Conservation (phyloP, 2,329 filamentous ascomycete species). For the Tolypocladium ophioglossoides region DNA sequence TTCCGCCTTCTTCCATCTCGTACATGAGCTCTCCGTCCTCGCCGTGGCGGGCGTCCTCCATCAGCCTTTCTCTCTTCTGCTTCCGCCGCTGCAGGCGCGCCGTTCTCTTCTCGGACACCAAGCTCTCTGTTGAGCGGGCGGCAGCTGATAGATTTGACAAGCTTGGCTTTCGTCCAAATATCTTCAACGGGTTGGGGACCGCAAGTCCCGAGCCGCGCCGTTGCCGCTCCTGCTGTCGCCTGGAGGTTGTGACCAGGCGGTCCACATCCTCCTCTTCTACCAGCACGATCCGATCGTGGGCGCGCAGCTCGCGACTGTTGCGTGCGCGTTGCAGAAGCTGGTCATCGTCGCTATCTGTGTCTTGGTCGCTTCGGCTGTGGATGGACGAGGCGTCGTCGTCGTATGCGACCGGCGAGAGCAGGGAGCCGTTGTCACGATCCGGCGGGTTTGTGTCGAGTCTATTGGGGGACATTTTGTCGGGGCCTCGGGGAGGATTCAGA, state of each 20-base stretch:
- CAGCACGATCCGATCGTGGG: conserved; percentile 59
- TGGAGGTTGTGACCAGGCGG: conserved; percentile 43
- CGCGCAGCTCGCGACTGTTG: conserved; percentile 58
- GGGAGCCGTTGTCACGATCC: conserved; percentile 25
- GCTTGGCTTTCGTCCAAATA: conserved; percentile 27
- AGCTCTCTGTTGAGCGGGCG: conserved; percentile 36
- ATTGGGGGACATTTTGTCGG: conserved; percentile 3
- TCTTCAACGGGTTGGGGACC: conserved; percentile 38
- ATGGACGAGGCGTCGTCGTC: conserved; percentile 61
- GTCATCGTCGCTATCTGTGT: conserved; percentile 69
- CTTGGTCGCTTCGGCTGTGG: conserved; percentile 58
- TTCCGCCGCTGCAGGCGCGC: conserved; percentile 38
- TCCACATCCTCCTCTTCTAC: conserved; percentile 67
- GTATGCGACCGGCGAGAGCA: conserved; percentile 54
- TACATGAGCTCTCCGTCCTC: conserved; percentile 74
- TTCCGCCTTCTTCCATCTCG: conserved; percentile 76
- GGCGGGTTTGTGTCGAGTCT: conserved; percentile 11
- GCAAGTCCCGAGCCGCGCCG: conserved; percentile 37
- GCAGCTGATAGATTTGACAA: conserved; percentile 23
- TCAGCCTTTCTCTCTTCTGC: conserved; percentile 41
- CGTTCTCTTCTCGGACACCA: conserved; percentile 38
- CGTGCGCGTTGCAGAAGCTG: conserved; percentile 54
- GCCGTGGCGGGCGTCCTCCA: conserved; percentile 44
- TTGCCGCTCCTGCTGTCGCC: conserved; percentile 39
- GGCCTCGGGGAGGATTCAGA: background rate